Base-by-base conservation (phyloP, 192 early-diverging fungal genomes). In the Gonapodya prolifera region DNA sequence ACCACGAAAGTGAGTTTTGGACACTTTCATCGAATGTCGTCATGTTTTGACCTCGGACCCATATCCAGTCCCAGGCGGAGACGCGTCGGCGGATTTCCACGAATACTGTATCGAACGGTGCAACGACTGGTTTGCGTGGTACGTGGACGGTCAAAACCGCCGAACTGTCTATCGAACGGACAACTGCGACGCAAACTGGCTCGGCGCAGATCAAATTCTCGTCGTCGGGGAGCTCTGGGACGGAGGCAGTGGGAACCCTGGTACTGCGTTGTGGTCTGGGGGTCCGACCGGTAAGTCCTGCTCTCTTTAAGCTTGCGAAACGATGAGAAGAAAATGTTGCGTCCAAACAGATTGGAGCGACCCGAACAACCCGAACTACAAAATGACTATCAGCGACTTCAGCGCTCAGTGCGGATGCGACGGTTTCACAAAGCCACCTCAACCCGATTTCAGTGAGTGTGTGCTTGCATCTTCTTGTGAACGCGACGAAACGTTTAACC, bases 61-160 rank as follows among this genome's bases (percentile, higher is more conserved):
- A 61, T 23, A 61, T 23, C 45, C 45, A 61, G 45, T 61, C 45
- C 45, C 45, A 8, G 45, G 45, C 45, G 45, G 45, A 8, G 45
- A 61, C 45, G 45, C 45, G 8, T 61, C 45, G 8, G 45, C 45
- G 8, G 23, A 8, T 23, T 61, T 61, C 45, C 45, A 61, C 45
- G 45, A 61, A 61, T 73, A 30, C 71, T 73, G 71, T 29, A 73
- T 73, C 71, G 71, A 73, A 29, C 18, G 71, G 71, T 73, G 71
- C 71, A 30, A 8, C 18, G 32, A 18, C 28, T 32, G 32, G 28
- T 30, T 73, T 29, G 32, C 71, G 8, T 73, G 71, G 71, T 73
- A 18, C 28, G 32, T 73, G 8, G 71, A 73, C 71, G 71, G 32
- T 29, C 28, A 30, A 8, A 2, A 2, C 71, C 71, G 71, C 18